Evolutionary conservation across 768 basidiomycete species (phyloP), one percentile per base, ranked within the genome.

Genomic region (Asterophora parasitica): DNA sequence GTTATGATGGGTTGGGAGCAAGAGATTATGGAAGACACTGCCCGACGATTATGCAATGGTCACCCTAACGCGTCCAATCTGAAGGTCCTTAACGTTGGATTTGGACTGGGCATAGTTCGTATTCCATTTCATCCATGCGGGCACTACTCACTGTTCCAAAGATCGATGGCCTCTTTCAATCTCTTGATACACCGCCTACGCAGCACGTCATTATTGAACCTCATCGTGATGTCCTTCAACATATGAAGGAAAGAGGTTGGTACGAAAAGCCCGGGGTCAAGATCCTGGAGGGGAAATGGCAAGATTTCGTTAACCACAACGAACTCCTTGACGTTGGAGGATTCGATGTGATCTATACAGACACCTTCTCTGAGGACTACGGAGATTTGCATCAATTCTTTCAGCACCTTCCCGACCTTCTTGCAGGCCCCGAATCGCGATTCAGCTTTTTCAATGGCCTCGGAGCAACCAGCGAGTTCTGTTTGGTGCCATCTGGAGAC

Each of bases 1-100:
- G 95, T 99, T 4, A 99, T 99, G 96, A 99, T 99, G 96, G 92
- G 93, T 1, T 99, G 96, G 96, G 96, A 99, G 65, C 67, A 69
- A 37, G 76, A 68, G 7, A 90, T 98, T 58, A 98, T 98, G 96
- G 63, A 72, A 49, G 75, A 81, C 58, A 95, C 93, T 4, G 92
- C 91, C 15, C 62, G 74, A 45, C 65, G 68, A 44, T 71, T 97
- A 53, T 84, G 81, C 51, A 58, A 60, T 11, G 72, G 63, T 44
- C 80, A 85, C 56, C 71, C 73, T 31, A 73, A 74, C 37, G 61
- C 65, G 0, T 55, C 65, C 23, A 71, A 76, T 5, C 69, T 93
- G 26, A 84, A 76, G 41, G 70, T 97, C 1, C 67, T 98, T 46
- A 98, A 98, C 58, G 71, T 98, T 30, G 96, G 96, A 3, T 98